phyloP scores from a whole-genome alignment of 495 filamentous ascomycete genomes.

The Cairneyella variabilis region DNA sequence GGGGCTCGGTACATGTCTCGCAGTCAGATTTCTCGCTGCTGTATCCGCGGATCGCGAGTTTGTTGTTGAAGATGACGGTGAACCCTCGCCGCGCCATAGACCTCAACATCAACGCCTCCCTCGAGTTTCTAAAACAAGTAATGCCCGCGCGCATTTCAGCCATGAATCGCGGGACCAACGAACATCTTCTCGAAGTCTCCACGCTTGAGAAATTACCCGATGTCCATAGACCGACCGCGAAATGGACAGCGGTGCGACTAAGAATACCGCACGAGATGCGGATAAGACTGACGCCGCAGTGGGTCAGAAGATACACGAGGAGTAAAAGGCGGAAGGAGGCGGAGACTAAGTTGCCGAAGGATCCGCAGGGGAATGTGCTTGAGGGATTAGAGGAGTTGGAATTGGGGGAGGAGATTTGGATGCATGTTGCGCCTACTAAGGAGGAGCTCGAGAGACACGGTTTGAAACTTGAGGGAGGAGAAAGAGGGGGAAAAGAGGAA shows the following conservation, averaged over 20 bases:
- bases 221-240: constrained; percentile 42
- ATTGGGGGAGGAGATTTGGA: constrained; percentile 43
- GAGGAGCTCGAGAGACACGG: too few species aligned
- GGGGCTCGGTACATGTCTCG: constrained; percentile 53
- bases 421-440: constrained; percentile 39
- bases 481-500: too few species aligned
- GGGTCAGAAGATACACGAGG: constrained; percentile 25
- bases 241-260: constrained; percentile 42
- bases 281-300: constrained; percentile 31
- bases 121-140: constrained; percentile 47
- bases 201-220: constrained; percentile 33
- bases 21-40: constrained; percentile 58
- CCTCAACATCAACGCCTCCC: constrained; percentile 49
- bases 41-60: constrained; percentile 49
- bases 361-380: constrained; percentile 16
- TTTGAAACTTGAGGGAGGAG: too few species aligned
- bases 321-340: constrained; percentile 23
- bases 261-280: constrained; percentile 45
- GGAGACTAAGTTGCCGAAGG: constrained; percentile 15
- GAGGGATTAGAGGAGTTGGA: constrained; percentile 32
- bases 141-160: constrained; percentile 33
- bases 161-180: constrained; percentile 36
- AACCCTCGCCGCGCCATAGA: constrained; percentile 52
- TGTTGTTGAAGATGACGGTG: constrained; percentile 54
- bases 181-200: constrained; percentile 35